A percentile compares a stretch with the other conserved stretches of the same genome.
phyloP scores from a whole-genome alignment of 139 green algal species.

The Pleodorina starrii region DNA sequence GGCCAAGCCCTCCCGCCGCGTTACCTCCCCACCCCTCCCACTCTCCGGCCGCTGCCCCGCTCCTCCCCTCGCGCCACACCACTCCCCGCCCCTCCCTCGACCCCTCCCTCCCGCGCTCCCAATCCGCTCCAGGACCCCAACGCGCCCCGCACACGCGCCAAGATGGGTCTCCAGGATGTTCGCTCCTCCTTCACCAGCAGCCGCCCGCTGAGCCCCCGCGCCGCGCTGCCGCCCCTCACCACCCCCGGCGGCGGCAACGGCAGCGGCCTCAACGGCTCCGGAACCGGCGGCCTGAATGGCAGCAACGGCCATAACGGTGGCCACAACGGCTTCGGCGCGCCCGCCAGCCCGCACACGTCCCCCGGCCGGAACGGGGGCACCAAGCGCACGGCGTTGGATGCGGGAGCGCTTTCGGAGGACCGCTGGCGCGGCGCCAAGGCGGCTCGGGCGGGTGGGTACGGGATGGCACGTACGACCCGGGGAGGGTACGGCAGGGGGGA shows the following conservation, averaged over 20 bases:
- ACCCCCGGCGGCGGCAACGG: constrained; percentile 4
- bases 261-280: background rate
- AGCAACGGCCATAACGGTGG: background rate
- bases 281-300: background rate
- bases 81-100: background rate
- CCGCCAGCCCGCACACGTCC: background rate
- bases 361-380: background rate
- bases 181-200: constrained; percentile 53
- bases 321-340: background rate
- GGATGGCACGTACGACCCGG: too few relatives aligned
- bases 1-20: too few relatives aligned
- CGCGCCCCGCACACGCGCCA: constrained; percentile 44
- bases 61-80: too few relatives aligned
- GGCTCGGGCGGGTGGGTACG: background rate
- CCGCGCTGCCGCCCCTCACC: constrained; percentile 41
- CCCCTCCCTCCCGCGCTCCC: background rate
- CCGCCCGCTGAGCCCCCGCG: constrained; percentile 54
- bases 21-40: too few relatives aligned
- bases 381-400: constrained; percentile 46
- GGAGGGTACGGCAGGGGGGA: too few relatives aligned
- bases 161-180: constrained; percentile 42
- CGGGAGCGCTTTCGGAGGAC: background rate
- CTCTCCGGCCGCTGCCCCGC: too few relatives aligned
- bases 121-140: constrained; percentile 58
- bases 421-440: background rate